Evolutionary conservation across 2,329 filamentous ascomycete genomes (phyloP).

Genomic region (Diaporthe citri): DNA sequence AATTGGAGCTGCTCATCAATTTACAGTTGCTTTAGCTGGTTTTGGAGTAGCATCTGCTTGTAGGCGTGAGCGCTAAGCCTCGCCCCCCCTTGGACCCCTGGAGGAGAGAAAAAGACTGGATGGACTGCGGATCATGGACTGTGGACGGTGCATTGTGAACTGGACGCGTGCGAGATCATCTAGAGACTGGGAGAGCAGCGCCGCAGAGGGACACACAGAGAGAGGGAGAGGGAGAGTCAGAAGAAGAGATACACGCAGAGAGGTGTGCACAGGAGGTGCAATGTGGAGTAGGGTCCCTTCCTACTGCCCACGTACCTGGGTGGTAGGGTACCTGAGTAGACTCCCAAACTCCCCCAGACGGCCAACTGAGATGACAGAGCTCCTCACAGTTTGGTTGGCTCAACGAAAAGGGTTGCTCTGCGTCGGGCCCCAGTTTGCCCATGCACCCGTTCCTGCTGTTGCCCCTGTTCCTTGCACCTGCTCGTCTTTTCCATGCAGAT

Average conservation of each 20-base stretch:
- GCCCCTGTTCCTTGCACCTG: conserved; percentile 34
- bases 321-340: neutral
- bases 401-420: conserved; percentile 33
- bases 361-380: conserved; percentile 27
- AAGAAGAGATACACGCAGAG: neutral
- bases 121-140: neutral
- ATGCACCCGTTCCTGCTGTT: conserved; percentile 37
- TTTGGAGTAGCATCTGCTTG: conserved; percentile 29
- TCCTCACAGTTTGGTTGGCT: conserved; percentile 29
- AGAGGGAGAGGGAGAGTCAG: neutral
- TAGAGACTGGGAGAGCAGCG: neutral
- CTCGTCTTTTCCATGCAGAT: conserved; percentile 34
- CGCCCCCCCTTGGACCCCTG: conserved; percentile 23
- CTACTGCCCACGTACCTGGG: neutral
- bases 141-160: conserved; percentile 1
- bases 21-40: conserved; percentile 30
- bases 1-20: conserved; percentile 26
- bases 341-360: conserved; percentile 7
- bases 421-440: conserved; percentile 26
- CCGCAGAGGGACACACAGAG: neutral
- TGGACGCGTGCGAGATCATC: conserved; percentile 7
- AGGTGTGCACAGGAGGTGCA: neutral
- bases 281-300: conserved; percentile 11
- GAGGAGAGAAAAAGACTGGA: conserved; percentile 15
- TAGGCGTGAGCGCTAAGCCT: conserved; percentile 25